Conservation (phyloP, 2,329 filamentous ascomycete genomes). For the Geoglossum cookeanum region DNA sequence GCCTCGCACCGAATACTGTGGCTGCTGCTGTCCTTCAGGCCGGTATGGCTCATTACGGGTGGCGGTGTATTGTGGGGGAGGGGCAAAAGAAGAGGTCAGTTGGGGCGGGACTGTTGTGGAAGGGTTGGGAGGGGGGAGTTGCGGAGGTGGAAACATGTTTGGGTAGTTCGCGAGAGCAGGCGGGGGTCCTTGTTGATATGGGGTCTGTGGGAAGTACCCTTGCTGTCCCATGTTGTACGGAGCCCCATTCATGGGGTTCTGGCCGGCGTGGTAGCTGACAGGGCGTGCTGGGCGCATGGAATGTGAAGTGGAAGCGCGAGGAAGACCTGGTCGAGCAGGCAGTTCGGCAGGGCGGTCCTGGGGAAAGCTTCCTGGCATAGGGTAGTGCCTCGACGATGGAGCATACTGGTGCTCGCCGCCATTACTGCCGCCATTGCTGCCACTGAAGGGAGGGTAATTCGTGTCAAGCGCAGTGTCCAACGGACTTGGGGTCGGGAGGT, state of each 20-base stretch:
- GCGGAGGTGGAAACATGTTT: neutral
- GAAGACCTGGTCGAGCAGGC: neutral
- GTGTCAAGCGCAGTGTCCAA: neutral
- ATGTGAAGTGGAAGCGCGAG: neutral
- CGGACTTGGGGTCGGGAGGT: neutral
- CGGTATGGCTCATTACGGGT: neutral
- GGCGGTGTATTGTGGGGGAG: neutral
- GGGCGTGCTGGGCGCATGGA: slow-evolving; percentile 1
- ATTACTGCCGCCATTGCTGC: neutral
- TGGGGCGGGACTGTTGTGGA: neutral
- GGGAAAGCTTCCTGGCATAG: neutral
- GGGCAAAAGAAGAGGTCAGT: neutral
- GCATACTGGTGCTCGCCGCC: neutral
- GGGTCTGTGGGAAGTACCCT: neutral
- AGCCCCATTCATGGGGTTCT: neutral
- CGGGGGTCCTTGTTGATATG: neutral
- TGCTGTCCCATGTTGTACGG: neutral
- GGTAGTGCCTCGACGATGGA: neutral
- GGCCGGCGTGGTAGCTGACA: slow-evolving; percentile 2
- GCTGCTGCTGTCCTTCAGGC: slow-evolving; percentile 1
- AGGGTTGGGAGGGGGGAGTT: neutral
- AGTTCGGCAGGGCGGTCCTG: neutral
- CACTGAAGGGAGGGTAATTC: neutral
- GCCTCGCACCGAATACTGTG: neutral
- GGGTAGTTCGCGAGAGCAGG: neutral